phyloP scores from a whole-genome alignment of 2,329 filamentous ascomycete genomes.

The Byssothecium circinans region DNA sequence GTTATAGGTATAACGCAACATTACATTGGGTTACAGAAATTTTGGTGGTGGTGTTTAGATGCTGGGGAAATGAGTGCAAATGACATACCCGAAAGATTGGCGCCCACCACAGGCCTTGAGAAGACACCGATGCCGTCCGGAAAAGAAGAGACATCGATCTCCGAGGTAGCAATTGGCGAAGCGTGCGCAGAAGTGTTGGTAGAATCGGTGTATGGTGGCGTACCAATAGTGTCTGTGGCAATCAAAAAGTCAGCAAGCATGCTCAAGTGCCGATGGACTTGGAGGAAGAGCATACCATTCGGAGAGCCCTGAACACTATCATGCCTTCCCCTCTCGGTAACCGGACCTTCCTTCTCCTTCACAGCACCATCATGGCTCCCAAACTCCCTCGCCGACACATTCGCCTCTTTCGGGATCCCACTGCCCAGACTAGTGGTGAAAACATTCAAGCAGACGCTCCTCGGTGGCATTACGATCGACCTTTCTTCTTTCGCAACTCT shows the following conservation, averaged over 20 bases:
- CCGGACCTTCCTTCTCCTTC: slow-evolving; percentile 14
- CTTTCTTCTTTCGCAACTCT: neutral
- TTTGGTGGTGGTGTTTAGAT: no score
- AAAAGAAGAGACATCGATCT: slow-evolving; percentile 2
- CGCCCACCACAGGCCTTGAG: no score
- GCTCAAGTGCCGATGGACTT: neutral
- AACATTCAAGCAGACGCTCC: slow-evolving; percentile 42
- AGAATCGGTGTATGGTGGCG: neutral
- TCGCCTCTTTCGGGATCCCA: slow-evolving; percentile 23
- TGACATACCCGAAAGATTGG: neutral
- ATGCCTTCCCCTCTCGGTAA: slow-evolving; percentile 24
- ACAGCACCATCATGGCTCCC: neutral
- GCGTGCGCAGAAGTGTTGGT: neutral
- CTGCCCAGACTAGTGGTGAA: slow-evolving; percentile 38
- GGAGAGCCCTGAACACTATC: slow-evolving; percentile 31
- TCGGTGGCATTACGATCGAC: slow-evolving; percentile 34
- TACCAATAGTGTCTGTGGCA: slow-evolving; percentile 6
- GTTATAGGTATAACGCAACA: no score
- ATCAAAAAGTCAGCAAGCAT: neutral
- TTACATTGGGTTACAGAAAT: no score
- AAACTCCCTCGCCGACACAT: slow-evolving; percentile 22
- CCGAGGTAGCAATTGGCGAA: slow-evolving; percentile 4
- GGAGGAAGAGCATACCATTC: slow-evolving; percentile 18
- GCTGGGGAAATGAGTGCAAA: neutral
- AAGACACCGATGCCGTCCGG: neutral